Percentiles rank a stretch among this genome's conserved stretches.
Conservation (phyloP, 768 basidiomycete species). For the Trametes meyenii region DNA sequence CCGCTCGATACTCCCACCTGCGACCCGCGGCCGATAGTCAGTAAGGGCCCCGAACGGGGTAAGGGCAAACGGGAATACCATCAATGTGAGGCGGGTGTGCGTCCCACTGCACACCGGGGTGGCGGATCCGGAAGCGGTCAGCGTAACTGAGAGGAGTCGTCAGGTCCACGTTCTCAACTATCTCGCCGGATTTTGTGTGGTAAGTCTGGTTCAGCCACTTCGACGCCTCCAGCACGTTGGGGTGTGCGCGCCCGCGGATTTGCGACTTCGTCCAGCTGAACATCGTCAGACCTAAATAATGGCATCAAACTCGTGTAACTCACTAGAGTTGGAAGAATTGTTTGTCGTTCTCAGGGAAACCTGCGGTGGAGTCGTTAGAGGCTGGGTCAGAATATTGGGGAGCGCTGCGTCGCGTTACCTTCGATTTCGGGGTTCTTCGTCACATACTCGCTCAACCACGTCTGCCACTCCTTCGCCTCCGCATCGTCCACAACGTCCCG, state of each 20-base stretch:
- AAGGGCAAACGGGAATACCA: slow-evolving; percentile 27
- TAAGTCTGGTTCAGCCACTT: slow-evolving; percentile 71
- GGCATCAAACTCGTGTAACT: slow-evolving; percentile 26
- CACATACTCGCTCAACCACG: slow-evolving; percentile 56
- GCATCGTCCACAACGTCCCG: slow-evolving; percentile 58
- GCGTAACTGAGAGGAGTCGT: slow-evolving; percentile 68
- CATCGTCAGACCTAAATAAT: background rate
- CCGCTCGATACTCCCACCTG: slow-evolving; percentile 75
- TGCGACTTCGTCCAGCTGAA: slow-evolving; percentile 54
- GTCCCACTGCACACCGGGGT: slow-evolving; percentile 62
- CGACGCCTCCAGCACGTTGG: slow-evolving; percentile 59
- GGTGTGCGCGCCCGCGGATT: slow-evolving; percentile 70
- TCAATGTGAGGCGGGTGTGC: slow-evolving; percentile 57
- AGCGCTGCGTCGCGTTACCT: slow-evolving; percentile 38
- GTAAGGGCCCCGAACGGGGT: slow-evolving; percentile 4
- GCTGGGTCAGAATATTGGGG: background rate
- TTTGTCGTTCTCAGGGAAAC: slow-evolving; percentile 57
- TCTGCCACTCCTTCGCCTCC: slow-evolving; percentile 62
- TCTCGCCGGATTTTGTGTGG: slow-evolving; percentile 42
- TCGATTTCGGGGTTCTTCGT: slow-evolving; percentile 56
- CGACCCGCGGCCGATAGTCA: background rate
- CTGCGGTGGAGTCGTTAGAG: slow-evolving; percentile 33
- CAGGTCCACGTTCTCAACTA: slow-evolving; percentile 58
- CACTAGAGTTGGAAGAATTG: slow-evolving; percentile 79
- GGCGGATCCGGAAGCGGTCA: slow-evolving; percentile 74